phyloP scores from a whole-genome alignment of 2,329 filamentous ascomycete genomes.

The Pochonia chlamydosporia region DNA sequence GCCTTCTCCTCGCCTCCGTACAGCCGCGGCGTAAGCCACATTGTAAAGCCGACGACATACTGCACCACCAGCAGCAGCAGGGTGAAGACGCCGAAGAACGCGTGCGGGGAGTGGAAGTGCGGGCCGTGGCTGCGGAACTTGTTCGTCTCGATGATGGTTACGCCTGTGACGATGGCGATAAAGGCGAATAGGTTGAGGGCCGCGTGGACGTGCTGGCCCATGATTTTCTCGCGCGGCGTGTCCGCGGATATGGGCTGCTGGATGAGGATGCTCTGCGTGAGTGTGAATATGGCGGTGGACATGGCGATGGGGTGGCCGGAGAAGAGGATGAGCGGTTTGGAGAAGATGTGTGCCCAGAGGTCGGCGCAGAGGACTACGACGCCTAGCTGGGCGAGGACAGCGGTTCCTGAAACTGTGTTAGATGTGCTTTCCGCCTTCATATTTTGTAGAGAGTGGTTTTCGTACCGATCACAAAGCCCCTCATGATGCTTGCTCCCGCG shows the following conservation, averaged over 20 bases:
- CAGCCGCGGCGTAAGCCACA: conserved; percentile 68
- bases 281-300: conserved; percentile 62
- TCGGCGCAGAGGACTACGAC: conserved; percentile 68
- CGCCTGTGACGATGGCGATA: conserved; percentile 55
- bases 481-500: conserved; percentile 55
- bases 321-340: conserved; percentile 69
- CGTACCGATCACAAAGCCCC: conserved; percentile 76
- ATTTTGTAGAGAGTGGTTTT: too few relatives aligned
- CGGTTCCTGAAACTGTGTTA: conserved; percentile 58
- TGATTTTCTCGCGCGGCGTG: conserved; percentile 65
- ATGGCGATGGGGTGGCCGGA: conserved; percentile 76
- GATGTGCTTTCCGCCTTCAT: too few relatives aligned
- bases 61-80: conserved; percentile 67
- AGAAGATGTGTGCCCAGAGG: conserved; percentile 73
- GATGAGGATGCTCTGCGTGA: conserved; percentile 75
- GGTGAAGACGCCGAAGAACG: conserved; percentile 72
- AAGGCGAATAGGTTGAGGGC: conserved; percentile 62
- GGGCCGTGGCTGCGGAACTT: conserved; percentile 62
- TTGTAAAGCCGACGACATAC: conserved; percentile 72
- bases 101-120: conserved; percentile 79
- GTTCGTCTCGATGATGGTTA: conserved; percentile 74
- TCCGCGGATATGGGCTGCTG: conserved; percentile 72
- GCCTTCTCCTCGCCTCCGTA: conserved; percentile 77
- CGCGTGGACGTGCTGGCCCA: conserved; percentile 58
- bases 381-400: conserved; percentile 72